Evolutionary conservation across 2,329 filamentous ascomycete genomes (phyloP).

Genomic region (Colletotrichum tofieldiae): DNA sequence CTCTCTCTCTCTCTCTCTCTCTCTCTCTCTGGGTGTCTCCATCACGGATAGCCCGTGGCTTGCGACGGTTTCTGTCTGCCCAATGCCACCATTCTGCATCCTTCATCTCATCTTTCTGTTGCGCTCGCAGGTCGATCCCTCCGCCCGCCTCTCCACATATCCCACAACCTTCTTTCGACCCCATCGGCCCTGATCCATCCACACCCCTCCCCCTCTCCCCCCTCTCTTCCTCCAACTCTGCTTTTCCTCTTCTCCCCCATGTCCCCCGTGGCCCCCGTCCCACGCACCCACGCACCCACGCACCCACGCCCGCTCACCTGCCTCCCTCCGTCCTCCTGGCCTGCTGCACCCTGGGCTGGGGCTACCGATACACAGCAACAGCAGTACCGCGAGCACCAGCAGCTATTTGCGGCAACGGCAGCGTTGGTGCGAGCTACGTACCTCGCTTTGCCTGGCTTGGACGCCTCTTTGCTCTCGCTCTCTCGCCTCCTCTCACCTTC

Average conservation of each 20-base stretch:
- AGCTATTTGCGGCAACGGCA: constrained; percentile 9
- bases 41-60: background rate
- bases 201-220: constrained; percentile 19
- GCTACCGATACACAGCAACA: constrained; percentile 7
- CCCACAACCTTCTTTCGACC: constrained; percentile 44
- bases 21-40: background rate
- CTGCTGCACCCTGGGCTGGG: constrained; percentile 35
- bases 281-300: constrained; percentile 5
- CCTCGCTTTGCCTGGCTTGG: constrained; percentile 14
- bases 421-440: constrained; percentile 35
- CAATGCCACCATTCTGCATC: constrained; percentile 35
- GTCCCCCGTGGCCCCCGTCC: constrained; percentile 26
- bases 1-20: background rate
- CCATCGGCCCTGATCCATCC: constrained; percentile 27
- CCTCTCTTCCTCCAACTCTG: background rate
- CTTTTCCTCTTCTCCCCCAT: constrained; percentile 19
- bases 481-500: background rate
- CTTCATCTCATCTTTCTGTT: constrained; percentile 42
- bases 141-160: constrained; percentile 43
- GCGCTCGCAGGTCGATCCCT: constrained; percentile 43
- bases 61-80: constrained; percentile 13
- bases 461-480: background rate
- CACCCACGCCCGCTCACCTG: constrained; percentile 37
- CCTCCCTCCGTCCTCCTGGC: constrained; percentile 17
- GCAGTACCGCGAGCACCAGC: constrained; percentile 22